These are phyloP conservation scores for Aspergillus fumigatus DNA, from an alignment of 2,329 filamentous ascomycete species.

Conservation along the genomic window DNA sequence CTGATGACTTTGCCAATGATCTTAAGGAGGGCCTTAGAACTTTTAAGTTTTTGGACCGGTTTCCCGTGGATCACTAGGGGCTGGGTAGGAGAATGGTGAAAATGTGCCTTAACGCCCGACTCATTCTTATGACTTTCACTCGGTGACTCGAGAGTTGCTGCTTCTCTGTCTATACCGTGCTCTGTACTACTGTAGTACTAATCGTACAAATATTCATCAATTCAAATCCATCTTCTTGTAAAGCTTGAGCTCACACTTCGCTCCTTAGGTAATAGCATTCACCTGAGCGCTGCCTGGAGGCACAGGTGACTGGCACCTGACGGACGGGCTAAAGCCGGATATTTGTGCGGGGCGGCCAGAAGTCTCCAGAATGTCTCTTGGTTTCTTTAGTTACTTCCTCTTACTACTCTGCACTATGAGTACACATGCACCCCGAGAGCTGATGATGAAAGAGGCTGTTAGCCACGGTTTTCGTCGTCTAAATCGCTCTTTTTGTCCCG, in stretches of 20 bases:
- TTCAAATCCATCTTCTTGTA: neutral
- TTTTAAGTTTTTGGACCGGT: constrained; percentile 64
- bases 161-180: neutral
- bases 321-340: neutral
- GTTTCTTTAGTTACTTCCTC: no score
- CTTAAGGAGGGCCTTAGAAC: constrained; percentile 57
- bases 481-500: neutral
- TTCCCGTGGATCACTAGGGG: constrained; percentile 49
- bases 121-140: no score
- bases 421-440: neutral
- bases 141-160: neutral
- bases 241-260: neutral
- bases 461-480: neutral
- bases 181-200: neutral
- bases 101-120: neutral
- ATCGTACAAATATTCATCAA: neutral
- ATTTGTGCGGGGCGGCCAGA: neutral
- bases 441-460: neutral
- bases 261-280: neutral
- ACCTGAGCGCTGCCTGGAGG: neutral
- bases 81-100: neutral
- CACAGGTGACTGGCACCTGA: neutral
- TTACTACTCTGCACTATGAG: no score
- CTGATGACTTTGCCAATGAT: constrained; percentile 38
- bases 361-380: neutral